Evolutionary conservation across 2,329 filamentous ascomycete genomes (phyloP).

Genomic region (Cladophialophora psammophila): DNA sequence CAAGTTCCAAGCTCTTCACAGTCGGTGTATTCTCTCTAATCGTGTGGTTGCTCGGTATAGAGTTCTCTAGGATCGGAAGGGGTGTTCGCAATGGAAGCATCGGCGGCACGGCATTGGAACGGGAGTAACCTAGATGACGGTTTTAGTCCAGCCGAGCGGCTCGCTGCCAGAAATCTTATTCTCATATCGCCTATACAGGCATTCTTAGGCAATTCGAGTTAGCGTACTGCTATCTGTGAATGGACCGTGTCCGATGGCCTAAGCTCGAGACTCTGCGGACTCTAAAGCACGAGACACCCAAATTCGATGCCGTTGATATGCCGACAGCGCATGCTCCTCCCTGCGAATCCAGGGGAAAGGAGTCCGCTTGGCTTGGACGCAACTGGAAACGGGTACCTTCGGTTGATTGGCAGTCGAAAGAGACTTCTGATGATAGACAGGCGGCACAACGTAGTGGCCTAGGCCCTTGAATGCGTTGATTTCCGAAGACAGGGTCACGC

Average conservation of each 20-base stretch:
- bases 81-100: not conserved
- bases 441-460: not conserved
- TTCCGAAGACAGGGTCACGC: not conserved
- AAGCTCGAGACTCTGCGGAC: not conserved
- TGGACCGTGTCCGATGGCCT: not conserved
- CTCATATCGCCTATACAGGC: not conserved
- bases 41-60: not conserved
- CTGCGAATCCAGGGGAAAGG: not conserved
- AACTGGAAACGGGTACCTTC: not conserved
- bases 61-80: not conserved
- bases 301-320: not conserved
- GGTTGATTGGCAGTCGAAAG: not conserved
- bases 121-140: not conserved
- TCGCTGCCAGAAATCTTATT: not conserved
- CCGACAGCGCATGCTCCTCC: not conserved
- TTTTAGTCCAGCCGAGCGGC: not conserved
- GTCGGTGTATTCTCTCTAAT: not conserved
- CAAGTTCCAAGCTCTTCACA: not conserved
- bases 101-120: not conserved
- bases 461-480: not conserved
- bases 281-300: not conserved
- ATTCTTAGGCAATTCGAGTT: not conserved
- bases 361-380: not conserved
- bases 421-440: not conserved
- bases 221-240: not conserved